These are phyloP conservation scores for Penicillium verhagenii DNA, from an alignment of 495 filamentous ascomycete species.

Conservation along the genomic window DNA sequence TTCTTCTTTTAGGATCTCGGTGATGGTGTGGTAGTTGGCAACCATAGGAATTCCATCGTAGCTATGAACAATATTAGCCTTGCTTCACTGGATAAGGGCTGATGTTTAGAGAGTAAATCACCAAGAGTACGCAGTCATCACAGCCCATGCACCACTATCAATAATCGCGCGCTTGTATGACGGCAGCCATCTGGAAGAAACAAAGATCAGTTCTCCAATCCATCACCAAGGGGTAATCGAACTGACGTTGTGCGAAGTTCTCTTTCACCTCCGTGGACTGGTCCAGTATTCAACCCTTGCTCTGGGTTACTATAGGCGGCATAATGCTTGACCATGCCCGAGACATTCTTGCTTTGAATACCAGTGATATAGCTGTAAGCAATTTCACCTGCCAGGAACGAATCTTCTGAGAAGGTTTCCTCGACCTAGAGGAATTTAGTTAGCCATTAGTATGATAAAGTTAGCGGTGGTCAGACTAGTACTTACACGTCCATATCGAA, in stretches of 20 bases:
- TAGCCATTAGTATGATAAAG: background rate
- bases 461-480: background rate
- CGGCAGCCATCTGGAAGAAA: conserved; percentile 51
- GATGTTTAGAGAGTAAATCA: conserved; percentile 19
- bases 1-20: conserved; percentile 63
- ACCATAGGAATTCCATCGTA: conserved; percentile 66
- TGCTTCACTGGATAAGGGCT: background rate
- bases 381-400: conserved; percentile 59
- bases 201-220: background rate
- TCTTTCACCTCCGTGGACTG: conserved; percentile 66
- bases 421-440: conserved; percentile 47
- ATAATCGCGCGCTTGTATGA: conserved; percentile 66
- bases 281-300: conserved; percentile 66
- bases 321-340: conserved; percentile 70
- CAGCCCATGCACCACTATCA: conserved; percentile 60
- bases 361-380: conserved; percentile 60
- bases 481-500: conserved; percentile 59
- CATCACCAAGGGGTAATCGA: background rate
- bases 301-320: conserved; percentile 63
- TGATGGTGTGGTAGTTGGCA: conserved; percentile 59
- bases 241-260: conserved; percentile 61
- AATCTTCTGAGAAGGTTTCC: conserved; percentile 67
- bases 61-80: conserved; percentile 13
- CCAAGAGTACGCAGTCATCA: conserved; percentile 69
- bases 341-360: conserved; percentile 60